Evolutionary conservation across 1,284 basidiomycete species (phyloP), one percentile per base, ranked within the genome.

Genomic region (Pseudozyma pruni): DNA sequence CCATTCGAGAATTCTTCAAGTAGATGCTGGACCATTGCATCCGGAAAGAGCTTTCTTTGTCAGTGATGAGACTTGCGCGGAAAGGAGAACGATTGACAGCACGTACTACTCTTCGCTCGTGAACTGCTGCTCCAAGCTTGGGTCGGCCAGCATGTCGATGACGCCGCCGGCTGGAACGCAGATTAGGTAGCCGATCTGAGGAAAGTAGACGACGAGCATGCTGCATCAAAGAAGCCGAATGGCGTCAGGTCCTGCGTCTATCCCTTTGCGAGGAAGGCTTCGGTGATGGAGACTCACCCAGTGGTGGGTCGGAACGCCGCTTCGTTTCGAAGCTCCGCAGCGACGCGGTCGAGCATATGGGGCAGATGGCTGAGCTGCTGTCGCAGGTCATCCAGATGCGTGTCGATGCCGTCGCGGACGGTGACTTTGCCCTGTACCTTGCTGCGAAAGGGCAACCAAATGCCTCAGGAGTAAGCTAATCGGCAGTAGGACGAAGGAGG

Each of bases 101-200:
- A n/a, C n/a, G 14, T 39, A 72, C 70, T 16, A 29, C 2, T 44
- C 53, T 8, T 62, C 50, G 39, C 59, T 63, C 8, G 49, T 52
- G 22, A 72, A 68, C 16, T 59, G 51, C 27, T 54, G 46, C 29
- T 59, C 55, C 23, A 72, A 48, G 2, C 55, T 60, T 8, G 48
- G 32, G 27, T 67, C 59, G 8, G 45, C 47, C 3, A 23, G 13
- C 48, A 58, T 46, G 38, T 56, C 52, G 20, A 67, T 50, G 8
- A 40, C 22, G 33, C 62, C 70, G 6, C 55, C 64, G 7, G 14
- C 34, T 4, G 63, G 56, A 8, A 68, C 53, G 13, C 45, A 44
- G n/a, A 72, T 63, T n/a, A 72, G 23, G 31, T 72, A 72, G 22
- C 70, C 70, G 16, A 72, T 72, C 38, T 72, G 70, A 3, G 70